Conservation (phyloP, 768 basidiomycete species). For the Exidia glandulosa region DNA sequence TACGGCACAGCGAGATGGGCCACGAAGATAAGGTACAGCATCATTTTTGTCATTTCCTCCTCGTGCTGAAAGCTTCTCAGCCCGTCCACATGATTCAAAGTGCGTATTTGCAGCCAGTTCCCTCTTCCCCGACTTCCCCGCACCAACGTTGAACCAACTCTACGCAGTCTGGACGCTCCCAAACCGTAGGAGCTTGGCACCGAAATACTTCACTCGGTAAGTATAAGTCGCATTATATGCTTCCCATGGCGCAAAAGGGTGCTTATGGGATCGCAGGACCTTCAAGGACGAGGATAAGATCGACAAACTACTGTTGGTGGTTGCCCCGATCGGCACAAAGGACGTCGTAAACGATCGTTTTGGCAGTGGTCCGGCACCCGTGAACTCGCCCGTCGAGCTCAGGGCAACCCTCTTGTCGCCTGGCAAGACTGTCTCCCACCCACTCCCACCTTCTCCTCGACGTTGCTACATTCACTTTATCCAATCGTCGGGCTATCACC, state of each 20-base stretch:
- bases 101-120: no score
- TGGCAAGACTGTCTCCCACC: slow-evolving; percentile 40
- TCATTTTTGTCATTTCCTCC: not conserved
- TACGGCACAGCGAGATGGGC: slow-evolving; percentile 68
- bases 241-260: not conserved
- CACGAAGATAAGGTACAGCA: slow-evolving; percentile 15
- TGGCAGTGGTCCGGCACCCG: slow-evolving; percentile 69
- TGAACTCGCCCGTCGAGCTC: slow-evolving; percentile 55
- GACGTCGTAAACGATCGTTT: slow-evolving; percentile 37
- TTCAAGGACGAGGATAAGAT: slow-evolving; percentile 76
- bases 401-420: slow-evolving; percentile 63
- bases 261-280: slow-evolving; percentile 34
- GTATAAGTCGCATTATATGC: not conserved
- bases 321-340: slow-evolving; percentile 57
- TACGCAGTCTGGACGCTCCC: slow-evolving; percentile 63
- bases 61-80: not conserved
- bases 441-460: slow-evolving; percentile 22
- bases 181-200: slow-evolving; percentile 36
- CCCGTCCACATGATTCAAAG: not conserved
- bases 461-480: slow-evolving; percentile 81
- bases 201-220: slow-evolving; percentile 66
- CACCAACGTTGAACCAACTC: no score
- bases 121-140: no score
- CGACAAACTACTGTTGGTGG: slow-evolving; percentile 59
- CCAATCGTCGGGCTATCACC: slow-evolving; percentile 74